Conservation (phyloP, 1,284 basidiomycete genomes). For the Trametes sp. region DNA sequence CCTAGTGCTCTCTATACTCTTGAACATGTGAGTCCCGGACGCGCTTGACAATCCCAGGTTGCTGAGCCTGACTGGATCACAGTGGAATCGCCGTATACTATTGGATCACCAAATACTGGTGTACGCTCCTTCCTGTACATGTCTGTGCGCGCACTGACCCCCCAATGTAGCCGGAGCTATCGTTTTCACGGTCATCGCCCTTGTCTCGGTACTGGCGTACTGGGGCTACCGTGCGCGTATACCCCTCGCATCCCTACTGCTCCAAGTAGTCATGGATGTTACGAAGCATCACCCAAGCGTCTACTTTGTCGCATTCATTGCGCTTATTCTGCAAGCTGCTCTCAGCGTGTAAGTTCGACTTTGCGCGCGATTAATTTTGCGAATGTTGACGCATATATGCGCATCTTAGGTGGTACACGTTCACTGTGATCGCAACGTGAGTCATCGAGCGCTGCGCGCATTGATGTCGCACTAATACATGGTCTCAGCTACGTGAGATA, state of each 20-base stretch:
- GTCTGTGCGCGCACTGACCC: background rate
- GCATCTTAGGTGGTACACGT: slow-evolving; percentile 66
- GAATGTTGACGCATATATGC: slow-evolving; percentile 12
- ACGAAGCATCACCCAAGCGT: slow-evolving; percentile 85
- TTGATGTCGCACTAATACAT: background rate
- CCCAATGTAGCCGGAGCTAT: slow-evolving; percentile 69
- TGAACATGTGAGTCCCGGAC: slow-evolving; percentile 71
- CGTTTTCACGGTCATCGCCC: slow-evolving; percentile 76
- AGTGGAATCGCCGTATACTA: too few relatives aligned
- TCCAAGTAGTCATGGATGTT: slow-evolving; percentile 86
- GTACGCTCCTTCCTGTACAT: slow-evolving; percentile 42
- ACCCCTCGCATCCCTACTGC: slow-evolving; percentile 78
- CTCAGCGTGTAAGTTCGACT: slow-evolving; percentile 64
- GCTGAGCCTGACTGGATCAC: slow-evolving; percentile 62
- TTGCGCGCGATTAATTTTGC: background rate
- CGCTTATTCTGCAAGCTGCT: slow-evolving; percentile 75
- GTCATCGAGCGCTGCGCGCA: slow-evolving; percentile 21
- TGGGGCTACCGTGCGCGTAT: slow-evolving; percentile 77
- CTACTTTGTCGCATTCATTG: slow-evolving; percentile 79
- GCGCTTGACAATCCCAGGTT: slow-evolving; percentile 2
- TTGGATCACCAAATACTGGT: slow-evolving; percentile 80
- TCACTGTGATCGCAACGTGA: slow-evolving; percentile 73
- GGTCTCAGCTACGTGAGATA: slow-evolving; percentile 70
- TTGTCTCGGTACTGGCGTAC: slow-evolving; percentile 70
- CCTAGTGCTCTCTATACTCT: slow-evolving; percentile 70